Base-by-base conservation (phyloP, 768 basidiomycete genomes). In the Pleurotus platypus region DNA sequence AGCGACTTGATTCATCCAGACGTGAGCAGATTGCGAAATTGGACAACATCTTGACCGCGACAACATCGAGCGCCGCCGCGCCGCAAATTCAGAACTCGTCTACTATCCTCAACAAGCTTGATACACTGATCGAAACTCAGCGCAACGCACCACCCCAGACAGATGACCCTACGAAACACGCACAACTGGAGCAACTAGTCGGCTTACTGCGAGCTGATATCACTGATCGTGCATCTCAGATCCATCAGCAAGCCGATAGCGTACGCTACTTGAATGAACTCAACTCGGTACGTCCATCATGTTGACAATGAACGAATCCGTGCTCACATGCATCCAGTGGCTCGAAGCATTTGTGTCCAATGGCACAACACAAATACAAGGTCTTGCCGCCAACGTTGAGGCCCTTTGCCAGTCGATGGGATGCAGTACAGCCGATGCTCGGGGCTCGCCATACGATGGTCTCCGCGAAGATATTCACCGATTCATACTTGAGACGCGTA, bases 341-440 rank as follows among this genome's bases (percentile, higher is more conserved):
- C 78, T 94, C 42, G 92, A 94, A 62, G 74, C 83, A 2, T 92
- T 93, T 67, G 89, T 92, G 39, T 84, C 83, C 40, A 84, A 85
- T 45, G 86, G 87, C n/a, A 86, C 85, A 0, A 79, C 81, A 12
- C 89, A 92, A 60, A 85, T 90, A 20, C 81, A 87, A 63, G 71
- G 74, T 37, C 74, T 92, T 12, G 80, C 84, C 8, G 73, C 74
- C 15, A 80, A 80, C 49, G 72, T 92, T 1, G 82, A 89, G 37
- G 77, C 80, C 22, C 72, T 94, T 20, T 84, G 81, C 63, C 66
- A 72, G 56, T 76, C 79, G 20, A 69, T 90, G 4, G 84, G 84
- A 1, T 67, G 69, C 53, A 59, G 48, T 35, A 35, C 46, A n/a
- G 61, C 57, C 24, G 58, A 46, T 22, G 59, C 63, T 20, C 70